These are phyloP conservation scores for Perkinsus olseni DNA, from an alignment of 169 alveolate species.

Conservation along the genomic window DNA sequence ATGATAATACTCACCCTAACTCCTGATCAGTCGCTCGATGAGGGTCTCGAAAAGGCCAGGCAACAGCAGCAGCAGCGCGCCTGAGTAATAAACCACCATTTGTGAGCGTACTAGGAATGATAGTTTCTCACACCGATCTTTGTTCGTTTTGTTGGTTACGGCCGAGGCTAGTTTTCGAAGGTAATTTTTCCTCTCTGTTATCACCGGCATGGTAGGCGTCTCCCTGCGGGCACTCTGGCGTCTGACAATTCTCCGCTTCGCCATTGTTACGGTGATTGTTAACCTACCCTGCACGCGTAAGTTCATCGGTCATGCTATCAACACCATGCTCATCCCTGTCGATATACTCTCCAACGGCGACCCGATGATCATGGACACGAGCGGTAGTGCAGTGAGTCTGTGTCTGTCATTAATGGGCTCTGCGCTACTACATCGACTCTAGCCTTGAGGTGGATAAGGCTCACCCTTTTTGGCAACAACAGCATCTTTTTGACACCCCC, in stretches of 20 bases:
- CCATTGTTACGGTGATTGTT: neutral
- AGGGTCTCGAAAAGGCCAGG: neutral
- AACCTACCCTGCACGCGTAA: neutral
- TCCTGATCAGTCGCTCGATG: neutral
- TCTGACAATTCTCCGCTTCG: neutral
- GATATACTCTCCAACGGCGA: neutral
- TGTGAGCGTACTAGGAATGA: neutral
- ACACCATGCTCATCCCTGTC: neutral
- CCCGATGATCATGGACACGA: neutral
- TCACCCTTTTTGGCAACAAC: no score
- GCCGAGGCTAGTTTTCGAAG: no score
- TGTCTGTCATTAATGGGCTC: neutral
- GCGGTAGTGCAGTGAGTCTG: neutral
- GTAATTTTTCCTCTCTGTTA: no score
- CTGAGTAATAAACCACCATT: neutral
- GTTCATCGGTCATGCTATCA: neutral
- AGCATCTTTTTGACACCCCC: neutral
- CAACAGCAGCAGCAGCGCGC: neutral
- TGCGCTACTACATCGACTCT: neutral
- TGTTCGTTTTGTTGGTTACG: no score
- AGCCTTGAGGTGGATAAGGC: no score
- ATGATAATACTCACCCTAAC: no score
- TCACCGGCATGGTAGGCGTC: neutral
- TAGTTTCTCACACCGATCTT: neutral
- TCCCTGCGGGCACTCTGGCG: neutral